Base-by-base conservation (phyloP, 2,329 filamentous ascomycete species). In the Calonectria crousiana region DNA sequence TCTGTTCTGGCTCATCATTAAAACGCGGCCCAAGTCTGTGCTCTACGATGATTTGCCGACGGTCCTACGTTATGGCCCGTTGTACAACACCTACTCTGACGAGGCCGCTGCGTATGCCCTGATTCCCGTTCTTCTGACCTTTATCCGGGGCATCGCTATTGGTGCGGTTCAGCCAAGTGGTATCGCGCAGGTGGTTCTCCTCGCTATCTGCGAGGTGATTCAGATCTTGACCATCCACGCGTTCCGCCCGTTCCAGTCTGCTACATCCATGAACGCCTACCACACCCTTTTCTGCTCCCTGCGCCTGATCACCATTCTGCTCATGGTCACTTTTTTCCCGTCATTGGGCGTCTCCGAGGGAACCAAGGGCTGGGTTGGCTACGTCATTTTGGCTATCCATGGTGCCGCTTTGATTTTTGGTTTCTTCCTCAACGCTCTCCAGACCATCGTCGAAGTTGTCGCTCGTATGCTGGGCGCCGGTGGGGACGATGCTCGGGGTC, bases 61-160 rank as follows among this genome's bases (percentile, higher is more conserved):
- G 0, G 92, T 98, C 11, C 89, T 99, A 3, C 90, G 95, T 1
- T 98, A 98, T 80, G 97, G 97, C 0, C 95, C 97, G 6, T 88
- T 99, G 10, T 99, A 99, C 85, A 99, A 99, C 85, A 99, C 97
- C 0, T 98, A 98, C 84, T 97, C 95, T 30, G 97, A 99, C 83
- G 94, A 96, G 83, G 95, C 95, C 0, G 95, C 96, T 10, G 93
- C 95, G 0, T 99, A 98, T 84, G 95, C 96, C 9, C 89, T 98
- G 52, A 92, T 98, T 26, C 96, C 96, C 1, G 92, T 98, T 20
- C 87, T 97, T 41, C 88, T 98, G 73, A 98, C 94, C 6, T 92
- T 98, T 81, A 87, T 98, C 73, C 93, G 96, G 41, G 96, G 95
- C 72, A 92, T 98, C 77, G 95, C 95, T 26, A 95, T 99, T 78